Conservation (phyloP, 2,329 filamentous ascomycete species). For the Diaporthe nobilis region DNA sequence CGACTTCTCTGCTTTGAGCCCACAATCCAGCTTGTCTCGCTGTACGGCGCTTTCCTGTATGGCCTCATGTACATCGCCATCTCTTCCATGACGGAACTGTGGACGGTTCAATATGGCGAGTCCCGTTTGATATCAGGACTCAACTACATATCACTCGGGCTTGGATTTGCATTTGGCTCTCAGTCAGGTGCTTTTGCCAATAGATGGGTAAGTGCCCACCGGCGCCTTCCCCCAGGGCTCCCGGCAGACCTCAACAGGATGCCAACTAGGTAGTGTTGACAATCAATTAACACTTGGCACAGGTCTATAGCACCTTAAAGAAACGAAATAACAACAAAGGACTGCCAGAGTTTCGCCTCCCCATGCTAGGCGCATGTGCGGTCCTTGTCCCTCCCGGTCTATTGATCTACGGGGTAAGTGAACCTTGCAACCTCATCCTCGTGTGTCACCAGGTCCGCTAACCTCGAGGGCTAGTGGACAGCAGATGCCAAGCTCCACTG, state of each 20-base stretch:
- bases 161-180: conserved; percentile 17
- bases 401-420: background rate
- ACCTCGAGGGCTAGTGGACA: background rate
- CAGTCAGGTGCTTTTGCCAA: conserved; percentile 9
- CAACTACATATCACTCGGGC: conserved; percentile 19
- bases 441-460: background rate
- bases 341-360: conserved; percentile 10
- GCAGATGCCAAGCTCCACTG: conserved; percentile 9
- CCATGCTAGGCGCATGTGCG: background rate
- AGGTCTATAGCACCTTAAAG: background rate
- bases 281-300: background rate
- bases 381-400: background rate
- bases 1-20: conserved; percentile 22
- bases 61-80: conserved; percentile 29
- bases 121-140: background rate
- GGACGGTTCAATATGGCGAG: background rate
- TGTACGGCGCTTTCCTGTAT: conserved; percentile 11
- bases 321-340: background rate
- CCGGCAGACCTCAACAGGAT: too few species aligned
- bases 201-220: background rate
- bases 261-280: too few species aligned
- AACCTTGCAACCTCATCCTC: fast-evolving
- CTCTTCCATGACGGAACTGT: conserved; percentile 23
- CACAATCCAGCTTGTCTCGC: conserved; percentile 13
- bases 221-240: too few species aligned